Percentiles rank a stretch among this genome's conserved stretches.
Conservation (phyloP, 2,329 filamentous ascomycete genomes). For the Tolypocladium paradoxum region DNA sequence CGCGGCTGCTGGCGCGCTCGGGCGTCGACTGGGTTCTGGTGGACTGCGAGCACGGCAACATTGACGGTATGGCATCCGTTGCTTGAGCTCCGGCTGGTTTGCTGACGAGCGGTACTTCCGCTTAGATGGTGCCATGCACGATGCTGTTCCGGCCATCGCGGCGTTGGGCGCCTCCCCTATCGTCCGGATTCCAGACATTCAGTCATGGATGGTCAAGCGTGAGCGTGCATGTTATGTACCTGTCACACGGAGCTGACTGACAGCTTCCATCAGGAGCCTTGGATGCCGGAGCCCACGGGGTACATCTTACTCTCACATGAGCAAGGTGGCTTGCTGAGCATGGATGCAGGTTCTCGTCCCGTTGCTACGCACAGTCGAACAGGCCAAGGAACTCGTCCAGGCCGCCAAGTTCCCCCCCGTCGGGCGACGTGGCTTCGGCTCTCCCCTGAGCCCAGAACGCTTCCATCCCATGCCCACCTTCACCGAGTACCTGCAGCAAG, state of each 20-base stretch:
- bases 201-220: slow-evolving; percentile 36
- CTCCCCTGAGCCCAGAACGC: slow-evolving; percentile 31
- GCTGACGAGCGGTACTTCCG: not conserved
- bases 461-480: slow-evolving; percentile 32
- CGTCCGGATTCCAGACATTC: slow-evolving; percentile 41
- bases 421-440: slow-evolving; percentile 38
- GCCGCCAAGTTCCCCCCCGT: slow-evolving; percentile 39
- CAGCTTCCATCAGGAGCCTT: slow-evolving; percentile 25
- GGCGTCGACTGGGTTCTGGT: slow-evolving; percentile 59
- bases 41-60: slow-evolving; percentile 42
- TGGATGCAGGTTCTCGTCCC: slow-evolving; percentile 32
- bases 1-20: slow-evolving; percentile 45
- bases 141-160: slow-evolving; percentile 41
- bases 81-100: not conserved
- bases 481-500: slow-evolving; percentile 37
- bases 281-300: slow-evolving; percentile 38
- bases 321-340: not conserved
- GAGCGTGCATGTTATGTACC: not conserved
- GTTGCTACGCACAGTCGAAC: slow-evolving; percentile 29
- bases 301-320: slow-evolving; percentile 18
- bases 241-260: not conserved
- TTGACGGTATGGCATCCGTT: slow-evolving; percentile 26
- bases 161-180: slow-evolving; percentile 31
- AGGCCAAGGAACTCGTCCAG: slow-evolving; percentile 33
- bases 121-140: slow-evolving; percentile 39